Conservation (phyloP, 176 grass and related monocot species). For the Phragmites australis region DNA sequence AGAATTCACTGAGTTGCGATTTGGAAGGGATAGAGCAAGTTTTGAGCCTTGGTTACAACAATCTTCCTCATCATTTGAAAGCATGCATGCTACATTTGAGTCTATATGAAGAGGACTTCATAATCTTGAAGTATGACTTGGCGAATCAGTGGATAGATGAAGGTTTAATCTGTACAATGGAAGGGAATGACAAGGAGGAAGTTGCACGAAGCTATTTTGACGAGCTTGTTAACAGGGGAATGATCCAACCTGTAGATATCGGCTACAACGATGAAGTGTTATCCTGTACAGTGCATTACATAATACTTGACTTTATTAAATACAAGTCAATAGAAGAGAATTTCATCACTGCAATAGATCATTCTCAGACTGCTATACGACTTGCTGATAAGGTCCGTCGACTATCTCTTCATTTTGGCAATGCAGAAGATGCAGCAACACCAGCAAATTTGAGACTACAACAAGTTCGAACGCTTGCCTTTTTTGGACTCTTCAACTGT, state of each 20-base stretch:
- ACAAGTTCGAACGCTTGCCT: neutral
- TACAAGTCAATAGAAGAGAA: neutral
- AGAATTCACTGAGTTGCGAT: neutral
- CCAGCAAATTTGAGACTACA: neutral
- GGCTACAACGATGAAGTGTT: neutral
- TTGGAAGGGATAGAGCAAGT: neutral
- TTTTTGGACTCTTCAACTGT: neutral
- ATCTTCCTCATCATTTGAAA: neutral
- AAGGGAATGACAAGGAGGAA: neutral
- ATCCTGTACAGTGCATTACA: neutral
- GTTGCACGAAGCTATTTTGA: neutral
- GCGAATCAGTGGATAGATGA: neutral
- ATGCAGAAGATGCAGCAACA: neutral
- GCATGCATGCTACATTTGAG: neutral
- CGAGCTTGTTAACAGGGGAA: neutral
- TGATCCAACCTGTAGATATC: neutral
- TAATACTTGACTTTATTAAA: neutral
- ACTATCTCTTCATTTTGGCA: neutral
- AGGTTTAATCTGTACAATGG: neutral
- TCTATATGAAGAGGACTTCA: neutral
- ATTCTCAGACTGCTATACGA: neutral
- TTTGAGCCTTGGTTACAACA: neutral
- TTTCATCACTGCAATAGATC: neutral
- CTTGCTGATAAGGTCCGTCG: slow-evolving; percentile 1
- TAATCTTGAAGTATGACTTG: neutral